Evolutionary conservation across 129 eudicot species (phyloP).

Genomic region (Flaveria robusta): DNA sequence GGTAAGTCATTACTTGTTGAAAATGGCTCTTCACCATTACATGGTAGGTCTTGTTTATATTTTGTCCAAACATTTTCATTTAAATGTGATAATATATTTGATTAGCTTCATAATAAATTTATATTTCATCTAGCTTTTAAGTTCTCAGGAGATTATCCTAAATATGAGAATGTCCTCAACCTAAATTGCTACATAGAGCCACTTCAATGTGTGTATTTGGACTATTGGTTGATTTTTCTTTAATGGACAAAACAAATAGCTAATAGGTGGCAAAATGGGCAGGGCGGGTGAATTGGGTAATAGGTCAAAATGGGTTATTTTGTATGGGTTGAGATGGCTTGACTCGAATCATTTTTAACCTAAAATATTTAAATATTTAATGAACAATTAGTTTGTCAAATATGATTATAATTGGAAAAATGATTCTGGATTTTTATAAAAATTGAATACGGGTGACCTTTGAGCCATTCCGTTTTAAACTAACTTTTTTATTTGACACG

Average conservation of each 20-base stretch:
- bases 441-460: not conserved
- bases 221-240: not conserved
- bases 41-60: not conserved
- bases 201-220: not conserved
- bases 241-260: not conserved
- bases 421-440: not conserved
- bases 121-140: not conserved
- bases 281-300: not conserved
- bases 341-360: not conserved
- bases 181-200: constrained; percentile 8
- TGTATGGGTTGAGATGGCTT: too few species aligned
- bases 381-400: not conserved
- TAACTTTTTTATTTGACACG: not conserved
- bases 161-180: not conserved
- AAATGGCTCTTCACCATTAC: not conserved
- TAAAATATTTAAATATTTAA: not conserved
- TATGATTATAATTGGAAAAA: not conserved
- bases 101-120: not conserved
- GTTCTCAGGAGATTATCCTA: not conserved
- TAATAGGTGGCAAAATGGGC: not conserved
- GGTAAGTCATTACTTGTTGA: constrained; percentile 44
- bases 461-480: constrained; percentile 1
- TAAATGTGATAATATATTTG: not conserved
- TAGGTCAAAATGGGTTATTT: not conserved
- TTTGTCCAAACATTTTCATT: not conserved